Evolutionary conservation across 2,329 filamentous ascomycete genomes (phyloP).

Genomic region (Rhynchosporium secalis): DNA sequence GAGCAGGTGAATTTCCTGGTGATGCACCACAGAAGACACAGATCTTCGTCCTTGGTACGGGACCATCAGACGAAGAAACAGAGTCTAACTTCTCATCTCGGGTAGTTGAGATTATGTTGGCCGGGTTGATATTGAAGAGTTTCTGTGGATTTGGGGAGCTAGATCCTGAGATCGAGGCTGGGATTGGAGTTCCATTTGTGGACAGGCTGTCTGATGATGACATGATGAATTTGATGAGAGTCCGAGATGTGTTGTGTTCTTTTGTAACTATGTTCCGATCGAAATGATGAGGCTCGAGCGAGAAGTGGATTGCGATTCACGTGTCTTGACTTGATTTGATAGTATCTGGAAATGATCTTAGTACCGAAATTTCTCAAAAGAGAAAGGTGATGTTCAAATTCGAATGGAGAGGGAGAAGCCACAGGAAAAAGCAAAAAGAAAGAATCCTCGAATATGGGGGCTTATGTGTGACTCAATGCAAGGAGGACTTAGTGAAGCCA

Average conservation of each 20-base stretch:
- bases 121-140: conserved; percentile 20
- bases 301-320: no score
- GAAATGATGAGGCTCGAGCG: neutral
- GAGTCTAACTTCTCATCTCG: neutral
- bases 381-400: no score
- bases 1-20: conserved; percentile 68
- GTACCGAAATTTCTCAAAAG: no score
- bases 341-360: no score
- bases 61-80: conserved; percentile 25
- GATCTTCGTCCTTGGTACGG: conserved; percentile 56
- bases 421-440: neutral
- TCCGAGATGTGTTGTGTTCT: neutral
- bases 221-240: neutral
- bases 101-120: conserved; percentile 10
- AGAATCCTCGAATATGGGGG: neutral
- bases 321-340: no score
- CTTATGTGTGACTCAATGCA: conserved; percentile 12
- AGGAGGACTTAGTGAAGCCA: neutral
- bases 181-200: neutral
- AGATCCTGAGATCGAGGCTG: neutral
- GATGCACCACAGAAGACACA: conserved; percentile 94
- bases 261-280: neutral
- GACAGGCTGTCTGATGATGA: conserved; percentile 23
- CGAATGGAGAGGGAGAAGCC: neutral
- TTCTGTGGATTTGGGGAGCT: conserved; percentile 3